Base-by-base conservation (phyloP, 1,139 yeast species). In the Spathaspora sp. region DNA sequence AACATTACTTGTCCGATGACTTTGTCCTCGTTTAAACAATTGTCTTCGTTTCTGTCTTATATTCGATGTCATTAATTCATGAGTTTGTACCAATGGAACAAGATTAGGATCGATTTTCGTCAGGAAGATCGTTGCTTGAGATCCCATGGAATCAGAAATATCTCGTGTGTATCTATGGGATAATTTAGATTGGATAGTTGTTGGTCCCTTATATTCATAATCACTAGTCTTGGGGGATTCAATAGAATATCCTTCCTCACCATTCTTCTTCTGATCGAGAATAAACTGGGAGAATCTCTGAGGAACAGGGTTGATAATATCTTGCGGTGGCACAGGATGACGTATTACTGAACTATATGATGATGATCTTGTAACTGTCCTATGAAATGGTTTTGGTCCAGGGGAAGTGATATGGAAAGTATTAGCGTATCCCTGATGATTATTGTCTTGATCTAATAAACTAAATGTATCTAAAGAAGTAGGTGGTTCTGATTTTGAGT, bases 81-180 rank as follows among this genome's bases (percentile, higher is more conserved):
- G 43, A 18, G 7, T 9, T 13, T 11, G 25, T 5, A 13, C 6
- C 13, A 42, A 39, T 29, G 44, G 43, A 4, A n/a, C 26, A 37
- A 27, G 26, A 16, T 46, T 45, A 7, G 45, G 31, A 20, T 51
- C 52, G 1, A 38, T 59, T 51, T 77, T 57, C 2, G 78, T 74
- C 17, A 77, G 72, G 49, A 74, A 74, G 20, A 74, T 73, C 0
- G 79, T 74, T 9, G 76, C 78, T 51, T 72, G 78, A 0, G 77
- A 71, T 2, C 68, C 76, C 73, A 68, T 67, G 40, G 74, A 68
- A 43, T 67, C 63, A 37, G 74, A 69, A 25, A 69, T 67, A 43
- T 68, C 67, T 27, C 61, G 33, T 16, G 44, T 31, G 43, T 8
- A 15, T 29, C 38, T 11, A 15, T 26, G 11, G 43, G 40, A 24